These are phyloP conservation scores for Magnaporthiopsis poae DNA, from an alignment of 2,329 filamentous ascomycete species.

Conservation along the genomic window DNA sequence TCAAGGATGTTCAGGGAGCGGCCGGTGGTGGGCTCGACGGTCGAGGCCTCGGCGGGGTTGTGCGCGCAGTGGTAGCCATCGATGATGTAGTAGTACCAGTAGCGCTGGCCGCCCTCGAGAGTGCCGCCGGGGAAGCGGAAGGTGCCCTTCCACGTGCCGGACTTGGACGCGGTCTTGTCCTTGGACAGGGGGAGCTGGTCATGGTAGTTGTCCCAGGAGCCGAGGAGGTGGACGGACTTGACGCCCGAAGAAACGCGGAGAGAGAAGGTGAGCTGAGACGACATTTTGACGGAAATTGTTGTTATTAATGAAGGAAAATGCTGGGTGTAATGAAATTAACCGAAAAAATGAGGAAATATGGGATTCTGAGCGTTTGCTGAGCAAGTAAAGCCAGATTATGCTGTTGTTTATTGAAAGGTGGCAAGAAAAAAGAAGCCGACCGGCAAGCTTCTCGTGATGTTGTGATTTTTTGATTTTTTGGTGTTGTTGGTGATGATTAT, in stretches of 20 bases:
- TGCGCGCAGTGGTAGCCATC: constrained; percentile 97
- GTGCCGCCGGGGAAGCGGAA: constrained; percentile 88
- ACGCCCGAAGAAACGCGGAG: constrained; percentile 91
- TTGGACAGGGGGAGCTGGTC: constrained; percentile 90
- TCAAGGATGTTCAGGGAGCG: constrained; percentile 97
- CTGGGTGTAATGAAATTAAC: constrained; percentile 13
- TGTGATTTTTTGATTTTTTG: constrained; percentile 23
- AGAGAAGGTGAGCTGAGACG: constrained; percentile 87
- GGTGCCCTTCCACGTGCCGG: constrained; percentile 86
- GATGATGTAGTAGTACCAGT: constrained; percentile 99
- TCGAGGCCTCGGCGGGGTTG: constrained; percentile 82
- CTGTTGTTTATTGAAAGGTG: constrained; percentile 10
- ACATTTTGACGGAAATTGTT: constrained; percentile 51
- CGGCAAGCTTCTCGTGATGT: constrained; percentile 8
- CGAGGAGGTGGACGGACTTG: constrained; percentile 94
- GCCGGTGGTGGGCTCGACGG: constrained; percentile 89
- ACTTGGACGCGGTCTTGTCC: constrained; percentile 72
- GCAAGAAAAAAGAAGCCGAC: constrained; percentile 1
- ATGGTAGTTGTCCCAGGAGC: constrained; percentile 95
- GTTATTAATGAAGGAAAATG: constrained; percentile 25
- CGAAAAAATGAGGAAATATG: constrained; percentile 12
- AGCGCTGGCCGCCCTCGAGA: constrained; percentile 78
- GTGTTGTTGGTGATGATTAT: constrained; percentile 18
- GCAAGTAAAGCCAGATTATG: constrained; percentile 42
- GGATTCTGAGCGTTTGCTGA: constrained; percentile 29